Percentiles rank a stretch among this genome's conserved stretches.
Conservation (phyloP, 768 basidiomycete species). For the Rhodosporidiobolus sp. region DNA sequence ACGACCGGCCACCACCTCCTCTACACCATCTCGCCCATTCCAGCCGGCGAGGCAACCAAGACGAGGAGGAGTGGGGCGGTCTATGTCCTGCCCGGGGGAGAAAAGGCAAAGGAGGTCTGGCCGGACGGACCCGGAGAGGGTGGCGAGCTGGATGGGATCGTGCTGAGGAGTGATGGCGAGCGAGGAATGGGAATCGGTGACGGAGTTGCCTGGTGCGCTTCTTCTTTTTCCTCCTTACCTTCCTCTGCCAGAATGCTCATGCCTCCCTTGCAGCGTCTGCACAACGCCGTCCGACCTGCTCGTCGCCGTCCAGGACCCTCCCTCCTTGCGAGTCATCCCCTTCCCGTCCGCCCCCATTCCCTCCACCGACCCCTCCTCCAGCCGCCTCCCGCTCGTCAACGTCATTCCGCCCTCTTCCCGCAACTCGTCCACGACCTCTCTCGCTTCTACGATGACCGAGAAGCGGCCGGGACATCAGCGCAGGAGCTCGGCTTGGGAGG, state of each 20-base stretch:
- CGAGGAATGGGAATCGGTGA: conserved; percentile 30
- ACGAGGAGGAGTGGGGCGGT: neutral
- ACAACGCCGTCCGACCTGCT: conserved; percentile 21
- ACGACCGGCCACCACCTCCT: conserved; percentile 32
- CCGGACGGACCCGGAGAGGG: conserved; percentile 36
- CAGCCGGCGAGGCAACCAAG: neutral
- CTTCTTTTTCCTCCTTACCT: too few species aligned
- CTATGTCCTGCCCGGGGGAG: conserved; percentile 34
- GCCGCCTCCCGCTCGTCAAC: neutral
- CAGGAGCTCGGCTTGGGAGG: conserved; percentile 11
- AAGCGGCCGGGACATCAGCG: neutral
- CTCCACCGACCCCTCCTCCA: neutral
- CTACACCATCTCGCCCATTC: conserved; percentile 21
- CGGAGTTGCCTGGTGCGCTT: conserved; percentile 30
- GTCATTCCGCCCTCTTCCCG: neutral
- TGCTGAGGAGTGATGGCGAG: conserved; percentile 18
- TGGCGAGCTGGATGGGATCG: conserved; percentile 12
- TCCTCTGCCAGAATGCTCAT: neutral
- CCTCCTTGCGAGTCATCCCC: conserved; percentile 33
- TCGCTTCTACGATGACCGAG: neutral
- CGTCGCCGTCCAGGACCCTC: conserved; percentile 28
- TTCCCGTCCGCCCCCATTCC: conserved; percentile 2
- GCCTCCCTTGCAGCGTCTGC: conserved; percentile 15
- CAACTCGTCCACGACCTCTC: conserved; percentile 5
- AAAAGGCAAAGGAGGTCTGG: conserved; percentile 16